A percentile compares a stretch with the other conserved stretches of the same genome.
These are phyloP conservation scores for Pythium dissotocum DNA, from an alignment of 352 stramenopile species.

Conservation along the genomic window DNA sequence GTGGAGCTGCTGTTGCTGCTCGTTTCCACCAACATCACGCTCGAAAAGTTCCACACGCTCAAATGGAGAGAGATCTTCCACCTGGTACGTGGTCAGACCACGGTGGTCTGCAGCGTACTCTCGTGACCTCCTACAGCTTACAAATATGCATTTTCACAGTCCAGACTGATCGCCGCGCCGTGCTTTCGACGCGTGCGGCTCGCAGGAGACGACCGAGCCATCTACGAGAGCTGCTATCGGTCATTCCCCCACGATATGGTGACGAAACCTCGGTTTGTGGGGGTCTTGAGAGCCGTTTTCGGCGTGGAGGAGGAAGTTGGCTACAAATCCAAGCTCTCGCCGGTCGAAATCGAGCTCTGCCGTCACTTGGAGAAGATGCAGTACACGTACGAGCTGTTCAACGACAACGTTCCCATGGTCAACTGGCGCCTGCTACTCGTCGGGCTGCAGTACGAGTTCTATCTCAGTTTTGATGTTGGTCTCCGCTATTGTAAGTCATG, in stretches of 20 bases:
- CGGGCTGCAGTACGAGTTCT: conserved; percentile 39
- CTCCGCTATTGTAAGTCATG: neutral
- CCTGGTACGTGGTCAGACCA: conserved; percentile 32
- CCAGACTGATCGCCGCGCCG: conserved; percentile 39
- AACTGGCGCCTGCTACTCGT: conserved; percentile 72
- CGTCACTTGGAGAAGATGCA: conserved; percentile 63
- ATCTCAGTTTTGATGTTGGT: neutral
- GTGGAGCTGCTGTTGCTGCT: conserved; percentile 24
- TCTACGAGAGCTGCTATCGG: conserved; percentile 73
- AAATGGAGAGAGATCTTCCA: conserved; percentile 65
- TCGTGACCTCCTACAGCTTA: neutral
- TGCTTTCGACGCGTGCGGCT: conserved; percentile 53
- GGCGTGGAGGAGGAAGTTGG: conserved; percentile 37
- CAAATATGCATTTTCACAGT: conserved; percentile 17
- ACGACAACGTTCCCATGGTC: conserved; percentile 50
- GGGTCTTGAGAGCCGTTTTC: conserved; percentile 60
- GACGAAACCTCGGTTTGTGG: conserved; percentile 64
- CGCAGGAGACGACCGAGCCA: conserved; percentile 54
- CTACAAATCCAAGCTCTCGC: conserved; percentile 24
- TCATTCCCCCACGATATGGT: conserved; percentile 70
- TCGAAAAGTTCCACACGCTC: conserved; percentile 61
- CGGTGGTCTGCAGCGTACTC: too few species aligned
- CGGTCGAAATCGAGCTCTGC: conserved; percentile 38
- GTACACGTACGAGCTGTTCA: conserved; percentile 57
- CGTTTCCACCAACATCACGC: conserved; percentile 41